A percentile compares a stretch with the other conserved stretches of the same genome.
phyloP scores from a whole-genome alignment of 495 filamentous ascomycete genomes.

The Xylaria cubensis region DNA sequence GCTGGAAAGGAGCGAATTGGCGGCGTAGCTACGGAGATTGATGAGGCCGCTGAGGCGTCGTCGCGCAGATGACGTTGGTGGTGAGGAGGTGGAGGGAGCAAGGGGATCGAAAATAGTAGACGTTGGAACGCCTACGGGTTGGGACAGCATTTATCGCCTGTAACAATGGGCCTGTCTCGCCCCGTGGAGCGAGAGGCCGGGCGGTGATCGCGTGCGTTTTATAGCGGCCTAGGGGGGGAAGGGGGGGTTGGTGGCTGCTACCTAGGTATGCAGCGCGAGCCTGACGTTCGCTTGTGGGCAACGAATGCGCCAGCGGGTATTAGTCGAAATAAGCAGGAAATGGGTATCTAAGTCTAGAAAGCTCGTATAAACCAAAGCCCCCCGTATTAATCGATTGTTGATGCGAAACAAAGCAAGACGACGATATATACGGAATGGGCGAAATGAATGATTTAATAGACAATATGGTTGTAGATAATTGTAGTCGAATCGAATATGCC shows the following conservation, averaged over 20 bases:
- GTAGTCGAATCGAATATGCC: conserved; percentile 5
- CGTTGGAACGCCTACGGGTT: conserved; percentile 20
- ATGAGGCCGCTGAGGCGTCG: conserved; percentile 72
- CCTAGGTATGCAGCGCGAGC: background rate
- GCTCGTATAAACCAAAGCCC: conserved; percentile 11
- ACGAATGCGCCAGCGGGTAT: conserved; percentile 5
- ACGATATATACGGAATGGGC: background rate
- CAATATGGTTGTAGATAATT: background rate
- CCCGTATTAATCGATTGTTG: background rate
- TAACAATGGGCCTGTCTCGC: conserved; percentile 5
- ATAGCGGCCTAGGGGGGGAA: conserved; percentile 10
- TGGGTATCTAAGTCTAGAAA: background rate
- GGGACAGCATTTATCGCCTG: conserved; percentile 28
- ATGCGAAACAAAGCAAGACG: background rate
- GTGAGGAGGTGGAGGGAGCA: conserved; percentile 42
- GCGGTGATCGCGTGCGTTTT: conserved; percentile 24
- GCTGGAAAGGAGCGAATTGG: conserved; percentile 23
- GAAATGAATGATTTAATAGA: conserved; percentile 6
- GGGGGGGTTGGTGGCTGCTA: conserved; percentile 12
- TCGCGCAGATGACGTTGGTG: conserved; percentile 53
- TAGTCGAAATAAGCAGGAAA: conserved; percentile 3
- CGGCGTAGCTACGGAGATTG: conserved; percentile 72
- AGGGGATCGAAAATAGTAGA: conserved; percentile 26
- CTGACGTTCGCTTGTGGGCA: background rate
- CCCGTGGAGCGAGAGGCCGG: conserved; percentile 16